Evolutionary conservation across 345 rosid species (phyloP).

Genomic region (Hevea brasiliensis): DNA sequence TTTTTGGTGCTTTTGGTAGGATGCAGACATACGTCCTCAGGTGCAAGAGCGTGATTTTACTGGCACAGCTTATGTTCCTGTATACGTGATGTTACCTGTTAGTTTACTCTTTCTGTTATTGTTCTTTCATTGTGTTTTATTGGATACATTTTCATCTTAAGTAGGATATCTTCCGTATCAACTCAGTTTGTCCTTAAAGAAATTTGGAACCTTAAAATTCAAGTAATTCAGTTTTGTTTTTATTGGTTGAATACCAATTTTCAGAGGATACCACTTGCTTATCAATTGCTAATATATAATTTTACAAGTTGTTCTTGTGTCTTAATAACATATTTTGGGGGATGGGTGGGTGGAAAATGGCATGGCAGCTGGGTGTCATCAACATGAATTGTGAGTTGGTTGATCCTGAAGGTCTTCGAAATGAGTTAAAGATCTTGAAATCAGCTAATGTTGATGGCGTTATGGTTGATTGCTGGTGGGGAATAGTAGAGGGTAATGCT

Average conservation of each 20-base stretch:
- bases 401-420: constrained; percentile 75
- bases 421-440: constrained; percentile 67
- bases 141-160: not conserved
- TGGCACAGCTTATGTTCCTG: constrained; percentile 79
- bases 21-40: constrained; percentile 42
- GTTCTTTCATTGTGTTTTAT: not conserved
- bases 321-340: too few relatives aligned
- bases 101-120: constrained; percentile 28
- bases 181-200: not conserved
- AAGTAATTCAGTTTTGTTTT: not conserved
- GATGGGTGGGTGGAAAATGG: not conserved
- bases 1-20: constrained; percentile 35
- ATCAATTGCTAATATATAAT: not conserved
- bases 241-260: not conserved
- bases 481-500: constrained; percentile 82
- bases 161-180: not conserved
- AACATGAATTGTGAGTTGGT: constrained; percentile 82
- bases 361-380: constrained; percentile 78
- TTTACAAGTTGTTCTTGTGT: constrained; percentile 1
- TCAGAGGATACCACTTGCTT: not conserved
- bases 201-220: not conserved
- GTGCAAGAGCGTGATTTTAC: constrained; percentile 72
- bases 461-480: constrained; percentile 99
- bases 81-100: constrained; percentile 93
- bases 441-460: constrained; percentile 80